Evolutionary conservation across 257 asterid species (phyloP), one percentile per base, ranked within the genome.

Genomic region (Solanum okadae): DNA sequence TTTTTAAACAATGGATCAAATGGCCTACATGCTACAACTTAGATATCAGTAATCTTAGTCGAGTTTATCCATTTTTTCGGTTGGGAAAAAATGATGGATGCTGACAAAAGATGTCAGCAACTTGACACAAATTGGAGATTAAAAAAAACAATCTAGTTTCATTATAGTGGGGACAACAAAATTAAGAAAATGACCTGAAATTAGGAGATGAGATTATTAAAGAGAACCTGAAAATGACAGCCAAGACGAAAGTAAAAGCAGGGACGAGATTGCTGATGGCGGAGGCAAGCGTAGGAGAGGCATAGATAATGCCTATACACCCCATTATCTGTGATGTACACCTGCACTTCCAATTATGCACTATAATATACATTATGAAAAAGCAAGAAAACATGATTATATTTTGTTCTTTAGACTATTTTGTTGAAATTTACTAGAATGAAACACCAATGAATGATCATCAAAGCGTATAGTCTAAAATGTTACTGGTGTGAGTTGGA

Each of bases 211-310:
- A 78, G 20, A 2, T 4, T 33, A 16, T 56, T 14, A 87, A 63
- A 8, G 5, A 38, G 6, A 7, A 91, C 93, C 93, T 89, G 91
- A 89, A 88, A 33, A 89, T 33, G 84, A 91, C 71, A 13, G 93
- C 93, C 31, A 91, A 79, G 14, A 78, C 78, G 86, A 95, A 95
- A 77, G 98, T 95, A 76, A 94, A 94, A 13, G 98, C 98, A 86
- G 98, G 98, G 65, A 93, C 91, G 3, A 96, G 94, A 86, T 95
- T 96, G 93, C 98, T 94, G 92, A 96, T 93, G 89, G 98, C 98
- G 27, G 96, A 96, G 67, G 98, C 97, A 20, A 95, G 95, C 81
- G 98, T 95, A 46, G 98, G 98, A 77, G 98, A 94, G 27, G 93
- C 91, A 88, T 92, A 95, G 65, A 88, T 89, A 68, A 96, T 93